A percentile compares a stretch with the other conserved stretches of the same genome.
phyloP scores from a whole-genome alignment of 805 yeast genomes.

The Komagataella populi region DNA sequence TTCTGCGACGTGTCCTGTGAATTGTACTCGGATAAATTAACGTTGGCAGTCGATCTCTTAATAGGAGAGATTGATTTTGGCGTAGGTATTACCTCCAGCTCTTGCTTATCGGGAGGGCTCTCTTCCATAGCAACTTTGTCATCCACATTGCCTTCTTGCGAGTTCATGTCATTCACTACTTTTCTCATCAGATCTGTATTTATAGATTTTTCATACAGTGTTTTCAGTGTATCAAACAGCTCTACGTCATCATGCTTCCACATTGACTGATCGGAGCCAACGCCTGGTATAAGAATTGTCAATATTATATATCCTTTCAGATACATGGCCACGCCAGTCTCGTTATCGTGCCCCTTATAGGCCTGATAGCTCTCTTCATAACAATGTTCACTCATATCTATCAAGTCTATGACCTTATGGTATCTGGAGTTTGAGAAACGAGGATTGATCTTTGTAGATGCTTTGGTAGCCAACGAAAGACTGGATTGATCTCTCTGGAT shows the following conservation, averaged over 20 bases:
- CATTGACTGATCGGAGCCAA: background rate
- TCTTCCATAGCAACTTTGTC: background rate
- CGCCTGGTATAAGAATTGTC: background rate
- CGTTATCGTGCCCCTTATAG: background rate
- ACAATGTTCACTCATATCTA: background rate
- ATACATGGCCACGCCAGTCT: background rate
- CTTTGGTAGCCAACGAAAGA: background rate
- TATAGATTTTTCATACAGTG: background rate
- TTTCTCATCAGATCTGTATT: background rate
- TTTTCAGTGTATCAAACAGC: background rate
- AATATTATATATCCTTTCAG: background rate
- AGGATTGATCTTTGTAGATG: background rate
- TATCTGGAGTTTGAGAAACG: background rate
- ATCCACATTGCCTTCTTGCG: background rate
- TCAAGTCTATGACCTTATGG: background rate
- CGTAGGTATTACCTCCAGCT: background rate
- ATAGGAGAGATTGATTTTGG: background rate
- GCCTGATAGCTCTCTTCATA: background rate
- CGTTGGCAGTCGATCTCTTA: background rate
- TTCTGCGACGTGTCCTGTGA: background rate
- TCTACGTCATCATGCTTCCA: background rate
- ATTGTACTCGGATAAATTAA: background rate
- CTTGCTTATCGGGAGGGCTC: background rate
- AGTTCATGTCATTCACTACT: background rate
- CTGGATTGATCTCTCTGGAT: background rate